Conservation (phyloP, 164 flowering plant genomes). For the Vitis labrusca region DNA sequence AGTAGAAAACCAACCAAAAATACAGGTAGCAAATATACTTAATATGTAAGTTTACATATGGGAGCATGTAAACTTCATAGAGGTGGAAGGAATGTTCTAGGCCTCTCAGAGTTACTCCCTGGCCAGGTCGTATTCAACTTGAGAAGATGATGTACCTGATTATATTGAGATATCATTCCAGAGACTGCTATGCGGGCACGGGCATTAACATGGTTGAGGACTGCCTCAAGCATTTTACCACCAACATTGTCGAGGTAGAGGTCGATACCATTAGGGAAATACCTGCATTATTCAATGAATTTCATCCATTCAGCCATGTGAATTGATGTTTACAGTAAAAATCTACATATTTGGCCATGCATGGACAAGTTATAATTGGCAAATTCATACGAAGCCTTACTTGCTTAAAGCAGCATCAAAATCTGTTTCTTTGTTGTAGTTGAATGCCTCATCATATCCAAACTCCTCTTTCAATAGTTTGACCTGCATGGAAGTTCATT, state of each 20-base stretch:
- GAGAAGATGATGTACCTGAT: slow-evolving; percentile 23
- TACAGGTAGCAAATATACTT: neutral
- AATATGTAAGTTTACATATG: too few species aligned
- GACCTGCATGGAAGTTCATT: slow-evolving; percentile 19
- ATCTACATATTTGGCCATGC: too few species aligned
- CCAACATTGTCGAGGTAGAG: slow-evolving; percentile 50
- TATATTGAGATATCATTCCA: slow-evolving; percentile 55
- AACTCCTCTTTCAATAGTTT: slow-evolving; percentile 46
- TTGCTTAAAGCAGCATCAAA: slow-evolving; percentile 39
- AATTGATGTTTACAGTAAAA: too few species aligned
- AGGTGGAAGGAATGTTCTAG: neutral
- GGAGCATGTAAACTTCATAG: neutral
- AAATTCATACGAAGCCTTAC: slow-evolving; percentile 9
- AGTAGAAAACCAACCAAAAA: neutral
- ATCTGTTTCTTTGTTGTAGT: slow-evolving; percentile 40
- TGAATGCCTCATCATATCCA: slow-evolving; percentile 51
- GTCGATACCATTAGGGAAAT: slow-evolving; percentile 54
- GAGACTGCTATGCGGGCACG: slow-evolving; percentile 38
- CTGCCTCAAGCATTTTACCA: slow-evolving; percentile 52
- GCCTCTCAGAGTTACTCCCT: too few species aligned
- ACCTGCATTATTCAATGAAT: slow-evolving; percentile 18
- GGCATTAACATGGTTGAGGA: slow-evolving; percentile 33
- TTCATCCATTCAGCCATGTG: too few species aligned
- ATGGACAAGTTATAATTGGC: too few species aligned
- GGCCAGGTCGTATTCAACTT: neutral